Evolutionary conservation across 2,329 filamentous ascomycete species (phyloP), one percentile per base, ranked within the genome.

Genomic region (Tricladium varicosporioides): DNA sequence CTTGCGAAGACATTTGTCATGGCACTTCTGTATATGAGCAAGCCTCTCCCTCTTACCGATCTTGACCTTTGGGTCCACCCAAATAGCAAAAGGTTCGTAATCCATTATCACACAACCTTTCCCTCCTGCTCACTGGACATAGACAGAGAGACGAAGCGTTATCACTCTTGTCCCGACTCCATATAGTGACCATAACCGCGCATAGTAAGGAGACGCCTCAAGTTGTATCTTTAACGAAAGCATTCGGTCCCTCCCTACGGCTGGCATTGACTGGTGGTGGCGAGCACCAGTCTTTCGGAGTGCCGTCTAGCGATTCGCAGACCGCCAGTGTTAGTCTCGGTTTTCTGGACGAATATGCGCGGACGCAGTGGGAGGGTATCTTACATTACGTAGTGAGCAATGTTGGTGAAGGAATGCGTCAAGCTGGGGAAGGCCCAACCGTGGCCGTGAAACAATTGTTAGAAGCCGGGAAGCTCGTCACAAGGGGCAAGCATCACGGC

Each of bases 1-100:
- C 77, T 97, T 60, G 93, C 94, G 66, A 97, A 99, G 80, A 91
- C 87, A 14, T 88, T 99, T 69, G 93, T 99, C 60, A 96, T 97
- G 88, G 89, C 90, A 42, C 85, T 99, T 68, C 85, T 99, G 3
- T 99, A 96, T 76, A 88, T 95, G 77, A 89, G 91, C 43, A 80
- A 83, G 10, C 90, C 94, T 0, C 83, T 97, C 62, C 82, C 85
- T 1, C 81, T 91, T n/a, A 78, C 84, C 61, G 89, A 95, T 67
- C 82, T 99, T 58, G 92, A 97, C 65, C 76, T 83, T 44, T 96
- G 93, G 91, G 86, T 97, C 51, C 89, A 87, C 64, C 82, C 91
- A 5, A 80, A 81, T 49, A 83, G 81, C 65, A 79, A 78, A 65
- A 78, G 75, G 82, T 82, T 72, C 67, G 74, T 22, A 16, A 48